These are phyloP conservation scores for Trypanosoma brucei DNA, from an alignment of 208 protist species.

Conservation along the genomic window DNA sequence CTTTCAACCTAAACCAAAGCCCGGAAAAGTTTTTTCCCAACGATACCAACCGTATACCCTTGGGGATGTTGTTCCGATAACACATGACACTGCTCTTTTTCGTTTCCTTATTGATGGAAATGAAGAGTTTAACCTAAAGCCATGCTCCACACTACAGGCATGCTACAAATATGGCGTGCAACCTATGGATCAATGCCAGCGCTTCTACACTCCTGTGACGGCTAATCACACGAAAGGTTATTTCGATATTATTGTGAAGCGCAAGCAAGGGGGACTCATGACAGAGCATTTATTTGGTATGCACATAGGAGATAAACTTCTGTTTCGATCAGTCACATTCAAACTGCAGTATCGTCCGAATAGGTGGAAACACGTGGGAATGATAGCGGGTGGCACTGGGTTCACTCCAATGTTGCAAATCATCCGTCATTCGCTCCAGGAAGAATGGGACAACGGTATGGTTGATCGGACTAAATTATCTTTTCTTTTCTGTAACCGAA, in stretches of 20 bases:
- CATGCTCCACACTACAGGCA: slow-evolving; percentile 82
- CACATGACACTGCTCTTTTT: slow-evolving; percentile 82
- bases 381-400: slow-evolving; percentile 91
- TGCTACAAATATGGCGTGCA: slow-evolving; percentile 88
- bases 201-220: slow-evolving; percentile 90
- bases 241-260: slow-evolving; percentile 89
- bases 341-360: slow-evolving; percentile 86
- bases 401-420: slow-evolving; percentile 94
- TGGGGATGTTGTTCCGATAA: slow-evolving; percentile 84
- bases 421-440: slow-evolving; percentile 68
- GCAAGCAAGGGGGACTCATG: slow-evolving; percentile 72
- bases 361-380: slow-evolving; percentile 83
- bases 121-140: slow-evolving; percentile 83
- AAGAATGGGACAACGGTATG: slow-evolving; percentile 53
- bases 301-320: slow-evolving; percentile 79
- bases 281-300: slow-evolving; percentile 86
- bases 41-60: slow-evolving; percentile 79
- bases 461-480: slow-evolving; percentile 85
- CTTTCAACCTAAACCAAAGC: slow-evolving; percentile 45
- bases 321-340: slow-evolving; percentile 77
- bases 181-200: slow-evolving; percentile 75
- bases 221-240: slow-evolving; percentile 80
- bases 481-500: slow-evolving; percentile 91
- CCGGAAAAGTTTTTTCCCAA: slow-evolving; percentile 65
- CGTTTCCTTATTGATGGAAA: slow-evolving; percentile 79